phyloP scores from a whole-genome alignment of 352 stramenopile species.

The Globisporangium perplexum region DNA sequence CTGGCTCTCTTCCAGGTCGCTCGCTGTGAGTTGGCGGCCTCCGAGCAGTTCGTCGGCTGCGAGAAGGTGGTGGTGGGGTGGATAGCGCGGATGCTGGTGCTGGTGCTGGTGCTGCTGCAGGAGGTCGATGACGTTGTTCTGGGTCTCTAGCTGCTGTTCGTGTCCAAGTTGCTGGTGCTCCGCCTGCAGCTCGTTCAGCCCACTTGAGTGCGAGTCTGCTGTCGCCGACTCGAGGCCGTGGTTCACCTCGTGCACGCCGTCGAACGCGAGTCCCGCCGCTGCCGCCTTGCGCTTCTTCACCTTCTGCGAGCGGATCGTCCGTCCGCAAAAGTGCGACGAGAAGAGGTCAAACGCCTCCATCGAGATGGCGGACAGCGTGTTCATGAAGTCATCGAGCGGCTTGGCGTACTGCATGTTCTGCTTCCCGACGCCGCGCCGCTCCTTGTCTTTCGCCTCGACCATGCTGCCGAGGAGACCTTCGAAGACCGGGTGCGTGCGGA shows the following conservation, averaged over 20 bases:
- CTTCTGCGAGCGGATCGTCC: conserved; percentile 67
- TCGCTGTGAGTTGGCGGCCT: conserved; percentile 32
- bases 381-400: conserved; percentile 72
- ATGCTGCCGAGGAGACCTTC: conserved; percentile 76
- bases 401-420: conserved; percentile 83
- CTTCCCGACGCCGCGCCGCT: conserved; percentile 72
- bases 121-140: conserved; percentile 10
- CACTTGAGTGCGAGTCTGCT: neutral
- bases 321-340: conserved; percentile 61
- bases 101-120: too few species aligned
- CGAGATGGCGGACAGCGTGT: conserved; percentile 47
- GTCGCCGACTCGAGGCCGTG: neutral
- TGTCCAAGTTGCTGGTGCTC: neutral
- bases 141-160: neutral
- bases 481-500: conserved; percentile 65
- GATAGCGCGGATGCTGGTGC: neutral
- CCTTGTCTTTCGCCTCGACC: conserved; percentile 80
- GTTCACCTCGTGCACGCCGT: neutral
- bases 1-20: conserved; percentile 62
- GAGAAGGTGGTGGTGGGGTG: conserved; percentile 22
- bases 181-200: neutral
- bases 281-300: conserved; percentile 45
- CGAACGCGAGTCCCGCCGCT: neutral
- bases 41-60: conserved; percentile 42
- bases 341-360: conserved; percentile 80